Conservation (phyloP, 75 land plant species). For the Cupressus sempervirens region DNA sequence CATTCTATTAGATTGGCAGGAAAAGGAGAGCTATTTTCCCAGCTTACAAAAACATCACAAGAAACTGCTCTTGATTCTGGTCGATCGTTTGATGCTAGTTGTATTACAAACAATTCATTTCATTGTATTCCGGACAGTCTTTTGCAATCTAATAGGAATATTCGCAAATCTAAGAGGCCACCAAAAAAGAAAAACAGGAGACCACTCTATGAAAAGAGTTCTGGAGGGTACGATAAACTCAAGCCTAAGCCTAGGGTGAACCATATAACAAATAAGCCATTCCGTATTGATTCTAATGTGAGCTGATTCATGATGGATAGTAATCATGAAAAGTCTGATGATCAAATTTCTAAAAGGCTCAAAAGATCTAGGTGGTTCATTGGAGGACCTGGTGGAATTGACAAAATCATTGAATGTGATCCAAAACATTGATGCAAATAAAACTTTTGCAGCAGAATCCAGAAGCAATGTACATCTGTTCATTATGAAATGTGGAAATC, state of each 20-base stretch:
- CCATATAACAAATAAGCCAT: too few species aligned
- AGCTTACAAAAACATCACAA: conserved; percentile 34
- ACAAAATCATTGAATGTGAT: background rate
- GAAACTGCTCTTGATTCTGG: conserved; percentile 42
- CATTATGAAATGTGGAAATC: background rate
- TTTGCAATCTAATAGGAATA: conserved; percentile 24
- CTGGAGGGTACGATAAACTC: background rate
- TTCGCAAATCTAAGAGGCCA: conserved; percentile 26
- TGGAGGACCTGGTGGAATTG: background rate
- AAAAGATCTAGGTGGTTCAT: background rate
- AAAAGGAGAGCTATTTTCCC: conserved; percentile 47
- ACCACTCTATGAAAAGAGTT: background rate
- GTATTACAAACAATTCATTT: conserved; percentile 13
- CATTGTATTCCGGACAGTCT: background rate
- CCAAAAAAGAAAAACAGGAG: conserved; percentile 16
- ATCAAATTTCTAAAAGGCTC: background rate
- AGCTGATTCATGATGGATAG: background rate
- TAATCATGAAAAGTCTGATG: conserved; percentile 11
- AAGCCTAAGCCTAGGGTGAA: background rate
- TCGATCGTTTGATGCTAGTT: conserved; percentile 33
- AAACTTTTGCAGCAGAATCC: background rate
- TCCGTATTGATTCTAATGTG: too few species aligned
- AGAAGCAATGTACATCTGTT: too few species aligned
- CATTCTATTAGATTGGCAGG: conserved; percentile 57
- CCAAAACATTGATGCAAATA: background rate